Base-by-base conservation (phyloP, 2,329 filamentous ascomycete genomes). In the Rhynchosporium graminicola region DNA sequence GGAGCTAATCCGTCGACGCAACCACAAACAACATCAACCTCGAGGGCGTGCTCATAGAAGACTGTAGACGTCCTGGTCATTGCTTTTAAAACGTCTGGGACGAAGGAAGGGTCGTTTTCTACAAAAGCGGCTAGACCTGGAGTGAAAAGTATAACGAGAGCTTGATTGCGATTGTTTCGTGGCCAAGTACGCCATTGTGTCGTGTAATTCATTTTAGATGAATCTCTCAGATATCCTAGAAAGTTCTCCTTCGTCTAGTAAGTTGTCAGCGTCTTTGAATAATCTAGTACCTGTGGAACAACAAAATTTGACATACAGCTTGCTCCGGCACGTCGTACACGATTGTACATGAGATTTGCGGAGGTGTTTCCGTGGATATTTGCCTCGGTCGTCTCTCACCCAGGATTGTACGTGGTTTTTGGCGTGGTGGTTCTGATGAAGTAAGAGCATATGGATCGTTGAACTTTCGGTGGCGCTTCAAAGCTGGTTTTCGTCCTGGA, bases 1-100 rank as follows among this genome's bases (percentile, higher is more conserved):
- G 68, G 77, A 28, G 78, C 74, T 38, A 88, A 73, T 8, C 80
- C 78, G 70, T 88, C 85, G 33, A 86, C 80, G 4, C 85, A 80
- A 12, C 81, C 86, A 29, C 77, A 77, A 13, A 88, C 66, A 7
- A 87, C 74, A 64, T 81, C 76, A 40, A 84, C 74, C 29, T 76
- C 68, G 12, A 60, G 28, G 29, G 45, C 36, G 9, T 59, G 26
- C 38, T 55, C 60, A 20, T 8, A 3, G 20, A 26, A 1, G 15
- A 9, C 20, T 12, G 20, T 20, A 0, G 42, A 40, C 28, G 4
- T 43, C 45, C 54, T 61, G 13, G 62, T 38, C 7, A 62, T 38
- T 26, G 31, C 56, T 29, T 64, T 42, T 9, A 76, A 50, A 42
- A 74, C 10, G 26, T 57, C 55, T 38, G 67, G 66, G 12, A 76